Conservation (phyloP, 2,329 filamentous ascomycete genomes). For the Mycosphaerella arachidis region DNA sequence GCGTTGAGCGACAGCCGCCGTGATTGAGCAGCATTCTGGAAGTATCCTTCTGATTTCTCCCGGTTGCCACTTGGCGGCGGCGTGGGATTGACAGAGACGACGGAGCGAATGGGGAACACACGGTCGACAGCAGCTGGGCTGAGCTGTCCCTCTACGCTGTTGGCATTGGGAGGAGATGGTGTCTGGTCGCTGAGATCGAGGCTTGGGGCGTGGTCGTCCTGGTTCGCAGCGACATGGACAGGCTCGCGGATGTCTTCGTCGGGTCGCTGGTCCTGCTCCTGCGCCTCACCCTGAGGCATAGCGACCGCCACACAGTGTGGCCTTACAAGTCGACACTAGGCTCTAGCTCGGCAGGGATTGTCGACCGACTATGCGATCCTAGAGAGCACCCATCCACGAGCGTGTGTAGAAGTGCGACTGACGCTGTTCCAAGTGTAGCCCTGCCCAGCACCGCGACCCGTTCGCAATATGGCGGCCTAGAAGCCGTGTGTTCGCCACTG, state of each 20-base stretch:
- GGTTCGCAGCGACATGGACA: background rate
- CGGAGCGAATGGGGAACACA: constrained; percentile 78
- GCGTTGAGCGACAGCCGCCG: constrained; percentile 16
- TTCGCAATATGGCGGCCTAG: constrained; percentile 13
- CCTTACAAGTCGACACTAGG: background rate
- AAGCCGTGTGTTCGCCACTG: constrained; percentile 15
- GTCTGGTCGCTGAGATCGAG: background rate
- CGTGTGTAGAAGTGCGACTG: background rate
- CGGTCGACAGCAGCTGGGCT: constrained; percentile 51
- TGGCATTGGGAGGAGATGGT: constrained; percentile 2
- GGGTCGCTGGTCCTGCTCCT: constrained; percentile 3
- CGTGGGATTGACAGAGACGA: constrained; percentile 63
- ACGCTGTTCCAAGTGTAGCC: too few species aligned
- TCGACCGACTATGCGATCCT: background rate
- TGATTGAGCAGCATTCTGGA: constrained; percentile 27
- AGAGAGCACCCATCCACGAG: background rate
- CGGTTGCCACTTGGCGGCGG: constrained; percentile 30
- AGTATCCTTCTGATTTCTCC: constrained; percentile 33
- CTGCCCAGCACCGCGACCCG: background rate
- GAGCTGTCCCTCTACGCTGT: constrained; percentile 26
- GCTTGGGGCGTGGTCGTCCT: background rate
- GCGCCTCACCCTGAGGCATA: constrained; percentile 4
- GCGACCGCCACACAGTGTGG: constrained; percentile 1
- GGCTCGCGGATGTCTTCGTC: constrained; percentile 5
- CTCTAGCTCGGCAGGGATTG: background rate